Percentiles rank a stretch among this genome's conserved stretches.
Evolutionary conservation across 2,329 filamentous ascomycete genomes (phyloP).

Genomic region (Orbilia brochopaga): DNA sequence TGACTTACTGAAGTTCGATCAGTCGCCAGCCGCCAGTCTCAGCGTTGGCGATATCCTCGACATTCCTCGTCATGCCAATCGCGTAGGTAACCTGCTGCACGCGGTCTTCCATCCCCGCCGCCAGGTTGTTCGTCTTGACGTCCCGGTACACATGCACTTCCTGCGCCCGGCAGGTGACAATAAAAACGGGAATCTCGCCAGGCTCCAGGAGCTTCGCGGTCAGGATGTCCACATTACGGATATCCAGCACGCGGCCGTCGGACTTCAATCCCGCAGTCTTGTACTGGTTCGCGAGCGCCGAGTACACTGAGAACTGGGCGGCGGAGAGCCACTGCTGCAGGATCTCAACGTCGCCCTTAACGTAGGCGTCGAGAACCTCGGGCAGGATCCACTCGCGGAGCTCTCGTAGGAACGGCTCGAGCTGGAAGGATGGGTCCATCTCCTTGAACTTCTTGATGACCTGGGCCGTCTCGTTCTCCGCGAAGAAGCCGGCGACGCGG

Average conservation of each 20-base stretch:
- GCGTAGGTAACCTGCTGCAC: constrained; percentile 98
- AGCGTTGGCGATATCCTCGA: constrained; percentile 94
- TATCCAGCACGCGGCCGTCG: constrained; percentile 92
- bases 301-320: constrained; percentile 94
- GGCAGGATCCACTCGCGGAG: constrained; percentile 97
- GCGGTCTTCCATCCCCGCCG: constrained; percentile 97
- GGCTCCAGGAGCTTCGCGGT: constrained; percentile 81
- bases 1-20: constrained; percentile 82
- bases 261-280: constrained; percentile 90
- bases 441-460: constrained; percentile 98
- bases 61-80: constrained; percentile 89
- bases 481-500: constrained; percentile 91
- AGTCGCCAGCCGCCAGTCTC: constrained; percentile 96
- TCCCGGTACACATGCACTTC: constrained; percentile 98
- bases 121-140: constrained; percentile 83
- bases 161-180: constrained; percentile 93
- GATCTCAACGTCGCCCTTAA: constrained; percentile 90
- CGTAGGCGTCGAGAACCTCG: constrained; percentile 95
- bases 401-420: constrained; percentile 92
- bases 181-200: constrained; percentile 90
- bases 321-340: constrained; percentile 95
- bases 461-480: constrained; percentile 95
- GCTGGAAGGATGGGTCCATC: constrained; percentile 93
- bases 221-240: constrained; percentile 88
- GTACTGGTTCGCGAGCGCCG: constrained; percentile 95